A percentile compares a stretch with the other conserved stretches of the same genome.
Conservation (phyloP, 345 rosid species). For the Eucalyptus cloeziana region DNA sequence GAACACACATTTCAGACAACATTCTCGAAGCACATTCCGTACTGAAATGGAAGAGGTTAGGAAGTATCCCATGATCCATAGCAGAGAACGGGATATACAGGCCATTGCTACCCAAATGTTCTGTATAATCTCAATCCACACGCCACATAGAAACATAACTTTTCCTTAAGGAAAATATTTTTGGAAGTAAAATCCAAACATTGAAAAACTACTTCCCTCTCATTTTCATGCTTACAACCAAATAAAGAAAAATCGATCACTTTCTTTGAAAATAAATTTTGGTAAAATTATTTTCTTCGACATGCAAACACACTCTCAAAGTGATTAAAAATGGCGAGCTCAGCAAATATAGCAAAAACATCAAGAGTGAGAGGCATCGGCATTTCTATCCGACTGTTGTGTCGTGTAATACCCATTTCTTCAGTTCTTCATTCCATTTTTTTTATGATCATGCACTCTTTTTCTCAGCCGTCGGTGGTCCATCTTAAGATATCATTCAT, state of each 20-base stretch:
- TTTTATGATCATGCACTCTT: not conserved
- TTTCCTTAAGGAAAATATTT: not conserved
- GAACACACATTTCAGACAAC: not conserved
- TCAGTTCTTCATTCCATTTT: not conserved
- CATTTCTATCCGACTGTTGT: not conserved
- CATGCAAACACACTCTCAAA: not conserved
- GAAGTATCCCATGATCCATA: not conserved
- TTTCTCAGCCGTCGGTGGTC: not conserved
- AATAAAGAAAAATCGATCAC: no score
- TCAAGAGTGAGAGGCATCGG: not conserved
- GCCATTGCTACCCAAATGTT: not conserved
- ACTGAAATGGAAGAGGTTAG: not conserved
- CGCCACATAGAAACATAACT: constrained; percentile 64
- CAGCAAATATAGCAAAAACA: not conserved
- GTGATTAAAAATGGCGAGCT: not conserved
- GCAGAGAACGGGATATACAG: not conserved
- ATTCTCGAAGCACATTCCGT: not conserved
- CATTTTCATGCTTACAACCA: no score
- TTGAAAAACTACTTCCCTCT: not conserved
- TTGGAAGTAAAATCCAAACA: not conserved
- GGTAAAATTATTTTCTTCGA: not conserved
- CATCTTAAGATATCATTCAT: not conserved
- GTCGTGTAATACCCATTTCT: not conserved
- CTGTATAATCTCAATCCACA: constrained; percentile 10
- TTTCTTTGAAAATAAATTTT: no score